A percentile compares a stretch with the other conserved stretches of the same genome.
Evolutionary conservation across 2,329 filamentous ascomycete species (phyloP).

Genomic region (Neofusicoccum umdonicola): DNA sequence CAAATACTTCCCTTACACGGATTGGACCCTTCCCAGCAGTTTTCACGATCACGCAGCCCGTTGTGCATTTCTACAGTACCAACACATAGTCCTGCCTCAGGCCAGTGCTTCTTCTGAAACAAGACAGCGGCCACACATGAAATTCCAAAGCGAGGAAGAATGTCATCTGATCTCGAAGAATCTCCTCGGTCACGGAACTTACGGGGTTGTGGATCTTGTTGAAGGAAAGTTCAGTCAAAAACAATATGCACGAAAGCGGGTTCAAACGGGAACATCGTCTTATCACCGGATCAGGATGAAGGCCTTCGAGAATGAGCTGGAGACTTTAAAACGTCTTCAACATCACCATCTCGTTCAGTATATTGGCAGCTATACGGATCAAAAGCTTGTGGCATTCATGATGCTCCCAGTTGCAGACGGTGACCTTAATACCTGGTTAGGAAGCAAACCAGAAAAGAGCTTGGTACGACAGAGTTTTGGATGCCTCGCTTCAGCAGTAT

Average conservation of each 20-base stretch:
- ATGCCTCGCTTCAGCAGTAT: conserved; percentile 27
- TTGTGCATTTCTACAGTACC: neutral
- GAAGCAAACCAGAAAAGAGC: neutral
- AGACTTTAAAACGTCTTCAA: conserved; percentile 19
- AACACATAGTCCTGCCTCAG: neutral
- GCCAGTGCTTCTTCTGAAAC: neutral
- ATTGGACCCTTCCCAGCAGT: neutral
- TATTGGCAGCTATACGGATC: conserved; percentile 20
- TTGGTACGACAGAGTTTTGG: conserved; percentile 27
- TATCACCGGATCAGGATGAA: neutral
- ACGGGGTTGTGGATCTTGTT: neutral
- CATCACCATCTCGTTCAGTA: conserved; percentile 26
- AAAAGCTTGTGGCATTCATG: conserved; percentile 1
- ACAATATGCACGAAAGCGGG: neutral
- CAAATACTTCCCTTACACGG: neutral
- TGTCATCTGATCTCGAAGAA: neutral
- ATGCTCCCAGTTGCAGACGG: conserved; percentile 17
- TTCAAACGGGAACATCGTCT: neutral
- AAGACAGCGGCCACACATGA: neutral
- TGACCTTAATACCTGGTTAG: conserved; percentile 11
- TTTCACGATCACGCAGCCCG: neutral
- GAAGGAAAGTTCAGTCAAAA: neutral
- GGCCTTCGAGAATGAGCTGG: conserved; percentile 18
- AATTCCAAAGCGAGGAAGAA: neutral
- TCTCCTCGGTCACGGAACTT: neutral